Conservation (phyloP, 202 grass and related monocot species). For the Cymbopogon flexuosus region DNA sequence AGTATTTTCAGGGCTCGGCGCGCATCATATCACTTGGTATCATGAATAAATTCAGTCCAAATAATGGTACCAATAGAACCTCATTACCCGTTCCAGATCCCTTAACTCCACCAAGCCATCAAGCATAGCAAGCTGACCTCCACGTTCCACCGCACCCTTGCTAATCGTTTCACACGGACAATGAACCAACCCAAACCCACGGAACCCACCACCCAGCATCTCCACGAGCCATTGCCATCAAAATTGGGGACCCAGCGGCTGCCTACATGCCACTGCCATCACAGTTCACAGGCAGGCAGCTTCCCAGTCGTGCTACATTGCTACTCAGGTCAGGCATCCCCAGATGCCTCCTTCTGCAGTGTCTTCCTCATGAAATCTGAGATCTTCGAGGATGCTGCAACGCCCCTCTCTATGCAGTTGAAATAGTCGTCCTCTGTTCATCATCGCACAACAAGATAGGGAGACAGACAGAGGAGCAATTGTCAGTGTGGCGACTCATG, state of each 20-base stretch:
- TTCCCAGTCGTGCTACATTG: background rate
- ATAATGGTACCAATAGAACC: background rate
- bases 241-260: background rate
- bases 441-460: background rate
- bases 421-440: slow-evolving; percentile 56
- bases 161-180: background rate
- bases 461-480: background rate
- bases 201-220: background rate
- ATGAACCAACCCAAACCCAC: background rate
- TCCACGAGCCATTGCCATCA: background rate
- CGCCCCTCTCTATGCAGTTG: slow-evolving; percentile 64
- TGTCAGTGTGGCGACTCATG: background rate
- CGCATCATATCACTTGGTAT: background rate
- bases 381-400: slow-evolving; percentile 56
- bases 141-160: background rate
- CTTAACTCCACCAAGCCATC: background rate
- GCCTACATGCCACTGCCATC: background rate
- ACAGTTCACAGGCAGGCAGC: background rate
- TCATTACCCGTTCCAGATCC: background rate
- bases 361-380: slow-evolving; percentile 73
- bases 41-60: background rate
- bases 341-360: slow-evolving; percentile 42
- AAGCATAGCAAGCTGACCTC: background rate
- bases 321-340: slow-evolving; percentile 8
- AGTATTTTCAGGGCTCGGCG: background rate